phyloP scores from a whole-genome alignment of 495 filamentous ascomycete genomes.

The Neurospora tetrasperma region DNA sequence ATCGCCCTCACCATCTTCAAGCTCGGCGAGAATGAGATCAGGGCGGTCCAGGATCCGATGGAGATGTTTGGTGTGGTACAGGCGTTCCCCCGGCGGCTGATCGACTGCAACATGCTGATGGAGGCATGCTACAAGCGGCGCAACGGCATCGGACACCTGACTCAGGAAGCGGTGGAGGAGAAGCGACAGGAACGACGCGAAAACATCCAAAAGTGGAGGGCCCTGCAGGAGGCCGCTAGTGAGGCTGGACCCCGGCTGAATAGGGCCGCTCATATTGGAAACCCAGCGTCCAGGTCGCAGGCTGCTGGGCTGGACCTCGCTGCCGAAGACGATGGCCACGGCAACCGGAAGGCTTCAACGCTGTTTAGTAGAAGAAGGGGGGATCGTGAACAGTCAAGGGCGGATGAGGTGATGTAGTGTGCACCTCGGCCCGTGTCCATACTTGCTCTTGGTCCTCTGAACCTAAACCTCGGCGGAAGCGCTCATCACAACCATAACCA shows the following conservation, averaged over 20 bases:
- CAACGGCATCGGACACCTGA: constrained; percentile 76
- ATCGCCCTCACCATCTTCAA: constrained; percentile 91
- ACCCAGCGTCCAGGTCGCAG: constrained; percentile 1
- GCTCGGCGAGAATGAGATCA: constrained; percentile 73
- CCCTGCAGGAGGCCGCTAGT: constrained; percentile 28
- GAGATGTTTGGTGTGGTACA: constrained; percentile 95
- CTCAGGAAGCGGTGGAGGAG: constrained; percentile 55
- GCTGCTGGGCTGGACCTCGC: constrained; percentile 21
- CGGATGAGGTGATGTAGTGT: constrained; percentile 25
- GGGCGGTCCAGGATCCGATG: constrained; percentile 74
- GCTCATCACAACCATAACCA: background rate
- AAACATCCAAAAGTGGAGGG: constrained; percentile 29
- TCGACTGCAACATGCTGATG: constrained; percentile 73
- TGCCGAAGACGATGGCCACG: constrained; percentile 9
- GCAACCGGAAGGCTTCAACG: constrained; percentile 22
- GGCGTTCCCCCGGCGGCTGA: constrained; percentile 65
- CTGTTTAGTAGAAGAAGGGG: constrained; percentile 29
- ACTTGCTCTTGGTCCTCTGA: constrained; percentile 7
- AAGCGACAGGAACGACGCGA: constrained; percentile 48
- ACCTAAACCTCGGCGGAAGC: background rate
- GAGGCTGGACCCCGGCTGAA: background rate
- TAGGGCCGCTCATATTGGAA: background rate
- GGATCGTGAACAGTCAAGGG: constrained; percentile 18
- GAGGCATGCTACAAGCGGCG: constrained; percentile 68
- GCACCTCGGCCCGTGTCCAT: constrained; percentile 16